Evolutionary conservation across 345 rosid species (phyloP).

Genomic region (Euphorbia pulcherrima): DNA sequence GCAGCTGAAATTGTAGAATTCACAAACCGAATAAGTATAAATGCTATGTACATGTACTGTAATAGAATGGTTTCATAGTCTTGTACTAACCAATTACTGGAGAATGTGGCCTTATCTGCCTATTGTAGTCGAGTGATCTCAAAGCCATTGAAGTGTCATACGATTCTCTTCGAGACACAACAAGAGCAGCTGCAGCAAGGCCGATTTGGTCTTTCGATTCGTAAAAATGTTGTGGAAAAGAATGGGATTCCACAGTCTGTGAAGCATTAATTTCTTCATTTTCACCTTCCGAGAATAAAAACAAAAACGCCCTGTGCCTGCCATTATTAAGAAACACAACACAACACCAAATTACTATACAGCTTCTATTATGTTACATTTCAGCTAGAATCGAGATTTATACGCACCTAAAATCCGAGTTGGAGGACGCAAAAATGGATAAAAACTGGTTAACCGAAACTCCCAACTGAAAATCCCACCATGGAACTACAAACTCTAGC

Average conservation of each 20-base stretch:
- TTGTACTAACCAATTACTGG: slow-evolving; percentile 53
- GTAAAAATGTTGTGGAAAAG: slow-evolving; percentile 72
- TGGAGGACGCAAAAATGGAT: slow-evolving; percentile 71
- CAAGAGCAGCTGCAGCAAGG: slow-evolving; percentile 82
- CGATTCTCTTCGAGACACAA: slow-evolving; percentile 49
- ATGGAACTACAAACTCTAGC: slow-evolving; percentile 81
- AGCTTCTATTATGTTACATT: not conserved
- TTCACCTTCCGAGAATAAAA: slow-evolving; percentile 74
- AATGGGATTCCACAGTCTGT: slow-evolving; percentile 72
- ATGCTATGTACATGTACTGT: too few relatives aligned
- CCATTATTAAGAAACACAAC: slow-evolving; percentile 11
- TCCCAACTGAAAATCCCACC: slow-evolving; percentile 95
- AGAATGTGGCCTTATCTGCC: slow-evolving; percentile 46
- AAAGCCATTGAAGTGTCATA: slow-evolving; percentile 52
- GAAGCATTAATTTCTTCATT: slow-evolving; percentile 66
- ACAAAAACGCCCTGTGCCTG: slow-evolving; percentile 86
- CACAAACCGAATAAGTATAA: too few relatives aligned
- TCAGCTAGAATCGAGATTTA: not conserved
- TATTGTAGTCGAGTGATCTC: slow-evolving; percentile 57
- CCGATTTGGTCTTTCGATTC: slow-evolving; percentile 64
- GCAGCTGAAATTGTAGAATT: slow-evolving; percentile 30
- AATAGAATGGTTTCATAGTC: too few relatives aligned
- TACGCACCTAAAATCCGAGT: slow-evolving; percentile 73
- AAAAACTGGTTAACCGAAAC: slow-evolving; percentile 89
- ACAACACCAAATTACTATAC: not conserved